These are phyloP conservation scores for Passalora sequoiae DNA, from an alignment of 2,329 filamentous ascomycete species.

Conservation along the genomic window DNA sequence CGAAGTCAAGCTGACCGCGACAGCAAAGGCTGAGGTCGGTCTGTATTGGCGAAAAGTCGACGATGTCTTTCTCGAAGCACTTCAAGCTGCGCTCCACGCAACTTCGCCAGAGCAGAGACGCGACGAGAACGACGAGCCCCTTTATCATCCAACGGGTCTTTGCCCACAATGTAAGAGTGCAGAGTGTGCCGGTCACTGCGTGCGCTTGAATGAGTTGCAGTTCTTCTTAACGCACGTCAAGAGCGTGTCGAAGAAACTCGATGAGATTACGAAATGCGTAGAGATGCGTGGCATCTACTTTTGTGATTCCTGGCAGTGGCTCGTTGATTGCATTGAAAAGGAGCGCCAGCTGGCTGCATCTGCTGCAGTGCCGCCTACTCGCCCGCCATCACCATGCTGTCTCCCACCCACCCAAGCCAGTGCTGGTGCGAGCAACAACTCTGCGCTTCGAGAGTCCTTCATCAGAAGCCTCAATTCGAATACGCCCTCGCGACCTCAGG, in stretches of 20 bases:
- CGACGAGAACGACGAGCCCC: conserved; percentile 1
- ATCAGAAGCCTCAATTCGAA: background rate
- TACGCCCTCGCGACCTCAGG: background rate
- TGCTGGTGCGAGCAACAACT: background rate
- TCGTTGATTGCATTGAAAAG: background rate
- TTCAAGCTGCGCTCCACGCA: conserved; percentile 8
- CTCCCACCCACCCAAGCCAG: background rate
- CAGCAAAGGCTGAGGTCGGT: background rate
- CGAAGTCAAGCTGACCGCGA: background rate
- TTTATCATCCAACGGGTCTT: background rate
- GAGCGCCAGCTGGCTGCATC: background rate
- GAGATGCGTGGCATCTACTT: conserved; percentile 3
- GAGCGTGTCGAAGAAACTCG: background rate
- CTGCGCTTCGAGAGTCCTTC: background rate
- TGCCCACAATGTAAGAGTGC: conserved; percentile 4
- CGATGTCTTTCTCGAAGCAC: conserved; percentile 12
- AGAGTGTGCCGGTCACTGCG: conserved; percentile 5
- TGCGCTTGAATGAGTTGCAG: conserved; percentile 3
- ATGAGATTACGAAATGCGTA: background rate
- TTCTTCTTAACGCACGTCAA: background rate
- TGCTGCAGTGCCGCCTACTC: background rate
- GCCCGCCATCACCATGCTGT: background rate
- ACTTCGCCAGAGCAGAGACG: background rate
- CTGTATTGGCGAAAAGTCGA: conserved; percentile 16
- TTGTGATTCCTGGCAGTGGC: conserved; percentile 3